Percentiles rank a stretch among this genome's conserved stretches.
Conservation (phyloP, 2,329 filamentous ascomycete genomes). For the Xylaria sp. region DNA sequence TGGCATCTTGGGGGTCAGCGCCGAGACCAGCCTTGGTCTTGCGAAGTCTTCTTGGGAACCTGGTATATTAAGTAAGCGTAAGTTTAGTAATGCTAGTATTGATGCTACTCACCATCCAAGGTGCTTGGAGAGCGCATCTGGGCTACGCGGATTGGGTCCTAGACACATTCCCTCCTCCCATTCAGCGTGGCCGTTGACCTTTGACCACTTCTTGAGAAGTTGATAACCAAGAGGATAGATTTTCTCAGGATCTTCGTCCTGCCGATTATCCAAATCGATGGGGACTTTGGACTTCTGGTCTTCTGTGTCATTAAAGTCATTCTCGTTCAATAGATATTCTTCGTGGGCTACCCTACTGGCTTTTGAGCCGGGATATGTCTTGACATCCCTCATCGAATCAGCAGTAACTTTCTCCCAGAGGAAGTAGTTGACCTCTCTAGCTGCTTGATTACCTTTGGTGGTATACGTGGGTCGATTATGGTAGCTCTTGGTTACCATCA, state of each 20-base stretch:
- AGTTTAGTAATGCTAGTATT: background rate
- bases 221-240: conserved; percentile 28
- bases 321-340: conserved; percentile 30
- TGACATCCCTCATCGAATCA: conserved; percentile 1
- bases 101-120: conserved; percentile 27
- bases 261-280: conserved; percentile 15
- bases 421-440: conserved; percentile 28
- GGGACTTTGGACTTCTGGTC: background rate
- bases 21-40: conserved; percentile 26
- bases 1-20: conserved; percentile 27
- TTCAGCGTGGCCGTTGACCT: conserved; percentile 5
- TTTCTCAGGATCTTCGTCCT: conserved; percentile 4
- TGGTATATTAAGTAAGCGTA: background rate
- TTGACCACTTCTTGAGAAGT: conserved; percentile 31
- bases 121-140: conserved; percentile 20
- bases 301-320: conserved; percentile 24
- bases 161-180: conserved; percentile 30
- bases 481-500: background rate
- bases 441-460: conserved; percentile 2
- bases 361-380: conserved; percentile 13
- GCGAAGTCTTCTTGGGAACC: conserved; percentile 26
- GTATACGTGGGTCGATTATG: conserved; percentile 25
- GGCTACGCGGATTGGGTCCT: conserved; percentile 22
- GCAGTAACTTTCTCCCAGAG: conserved; percentile 27
- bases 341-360: conserved; percentile 5